A percentile compares a stretch with the other conserved stretches of the same genome.
These are phyloP conservation scores for Pisolithus orientalis DNA, from an alignment of 768 basidiomycete species.

Conservation along the genomic window DNA sequence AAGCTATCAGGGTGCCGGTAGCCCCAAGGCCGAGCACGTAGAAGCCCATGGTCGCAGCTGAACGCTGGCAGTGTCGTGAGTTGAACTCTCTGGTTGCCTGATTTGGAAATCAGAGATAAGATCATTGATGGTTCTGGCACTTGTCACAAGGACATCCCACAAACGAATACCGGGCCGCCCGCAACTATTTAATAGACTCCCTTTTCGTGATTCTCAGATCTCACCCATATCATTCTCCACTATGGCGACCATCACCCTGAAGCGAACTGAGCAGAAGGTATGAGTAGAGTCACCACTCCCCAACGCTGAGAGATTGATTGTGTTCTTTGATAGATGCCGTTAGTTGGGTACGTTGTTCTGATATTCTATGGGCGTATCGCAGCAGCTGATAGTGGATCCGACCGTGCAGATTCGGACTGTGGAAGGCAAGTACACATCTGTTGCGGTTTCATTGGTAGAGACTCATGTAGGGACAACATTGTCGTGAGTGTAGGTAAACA, in stretches of 20 bases:
- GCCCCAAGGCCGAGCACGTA: constrained; percentile 78
- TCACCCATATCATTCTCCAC: constrained; percentile 1
- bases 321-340: constrained; percentile 50
- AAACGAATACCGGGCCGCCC: too few species aligned
- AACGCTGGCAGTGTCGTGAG: too few species aligned
- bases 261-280: constrained; percentile 57
- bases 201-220: constrained; percentile 6
- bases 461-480: background rate
- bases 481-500: constrained; percentile 41
- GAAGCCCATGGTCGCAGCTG: constrained; percentile 47
- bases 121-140: too few species aligned
- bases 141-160: too few species aligned
- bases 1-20: constrained; percentile 76
- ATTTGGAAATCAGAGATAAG: too few species aligned
- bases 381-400: constrained; percentile 1
- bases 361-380: background rate
- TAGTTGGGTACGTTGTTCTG: constrained; percentile 46
- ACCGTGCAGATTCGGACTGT: constrained; percentile 54
- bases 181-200: constrained; percentile 5
- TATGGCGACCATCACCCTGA: constrained; percentile 51
- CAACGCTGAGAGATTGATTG: constrained; percentile 1
- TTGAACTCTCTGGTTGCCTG: too few species aligned
- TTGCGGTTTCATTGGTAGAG: too few species aligned
- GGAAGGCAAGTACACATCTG: constrained; percentile 44
- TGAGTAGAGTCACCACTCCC: background rate